Base-by-base conservation (phyloP, 129 eudicot species). In the Solidago caesia region DNA sequence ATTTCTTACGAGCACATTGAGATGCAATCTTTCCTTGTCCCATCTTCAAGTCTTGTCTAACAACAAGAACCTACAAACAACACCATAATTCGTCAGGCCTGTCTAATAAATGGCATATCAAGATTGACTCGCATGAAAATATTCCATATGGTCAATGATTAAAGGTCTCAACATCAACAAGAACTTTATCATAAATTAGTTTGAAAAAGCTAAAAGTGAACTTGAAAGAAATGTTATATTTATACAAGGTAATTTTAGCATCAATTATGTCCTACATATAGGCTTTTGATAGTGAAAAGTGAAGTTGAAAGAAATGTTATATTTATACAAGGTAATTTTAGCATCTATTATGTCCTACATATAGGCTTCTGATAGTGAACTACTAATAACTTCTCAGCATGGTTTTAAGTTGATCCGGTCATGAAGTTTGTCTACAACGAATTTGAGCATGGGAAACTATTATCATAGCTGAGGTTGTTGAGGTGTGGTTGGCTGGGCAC, bases 31-130 rank as follows among this genome's bases (percentile, higher is more conserved):
- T 94, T 77, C 98, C 98, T 41, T 86, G 62, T 75, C 96, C 98
- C 98, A 94, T 94, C 85, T 87, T 94, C 74, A 94, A 87, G 77
- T 94, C 98, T 78, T 90, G 97, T 83, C 98, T 85, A 78, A 94
- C 98, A 52, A 94, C 97, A 25, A 94, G 90, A 70, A 94, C 98
- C 98, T 94, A 84, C 70, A 53, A 81, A 27, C 5, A 45, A 39
- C n/a, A 70, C 29, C 21, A 52, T 51, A 45, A 13, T 68, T 15
- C 2, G 77, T 43, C 33, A 77, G 5, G 16, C 9, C 14, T 57
- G 44, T 11, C 63, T 14, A 6, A 27, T 43, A 10, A 11, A 42
- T 58, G 26, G 46, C 8, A 27, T 7, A 56, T 39, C 42, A 41
- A 63, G 57, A 12, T 51, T 65, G 55, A 61, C n/a, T 15, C 42